Evolutionary conservation across 164 flowering plant species (phyloP), one percentile per base, ranked within the genome.

Genomic region (Pachysandra terminalis): DNA sequence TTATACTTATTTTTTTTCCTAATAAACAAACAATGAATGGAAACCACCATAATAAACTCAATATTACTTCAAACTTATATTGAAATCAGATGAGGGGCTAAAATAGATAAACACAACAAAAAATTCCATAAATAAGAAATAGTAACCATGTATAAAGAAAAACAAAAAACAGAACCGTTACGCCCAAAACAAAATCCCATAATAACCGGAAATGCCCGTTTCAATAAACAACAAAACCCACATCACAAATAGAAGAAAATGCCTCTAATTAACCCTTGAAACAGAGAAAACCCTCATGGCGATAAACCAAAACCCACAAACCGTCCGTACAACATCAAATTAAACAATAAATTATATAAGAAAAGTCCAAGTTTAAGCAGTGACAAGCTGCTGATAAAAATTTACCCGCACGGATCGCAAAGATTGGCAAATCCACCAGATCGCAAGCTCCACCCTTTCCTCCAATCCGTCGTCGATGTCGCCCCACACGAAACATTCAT

Each of bases 351-450:
- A 63, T 19, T n/a, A 12, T 5, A n/a, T n/a, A 56, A 10, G 21
- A 5, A 45, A 65, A 7, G 7, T 32, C 37, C 37, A 32, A 32
- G 7, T 32, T 32, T 32, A 32, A 32, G 37, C 37, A 32, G 7
- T 32, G 37, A 32, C 3, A 32, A 32, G 37, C 37, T 32, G 7
- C 37, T 3, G 37, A 32, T 3, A 7, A 22, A 56, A 57, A 68
- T 55, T 70, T 83, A 89, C 95, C 91, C 87, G 85, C 95, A 89
- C 72, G 80, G 83, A 70, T 86, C 83, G 55, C 95, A 89, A 61
- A 89, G 88, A 74, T 21, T 62, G 9, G 87, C 87, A 51, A 81
- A 82, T 64, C 81, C 86, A 52, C 92, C 92, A 64, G 95, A 85
- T 82, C 89, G 86, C 73, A 87, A 69, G 41, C 72, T 45, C 95